A percentile compares a stretch with the other conserved stretches of the same genome.
phyloP scores from a whole-genome alignment of 176 grass and related monocot species.

The Ensete ventricosum region DNA sequence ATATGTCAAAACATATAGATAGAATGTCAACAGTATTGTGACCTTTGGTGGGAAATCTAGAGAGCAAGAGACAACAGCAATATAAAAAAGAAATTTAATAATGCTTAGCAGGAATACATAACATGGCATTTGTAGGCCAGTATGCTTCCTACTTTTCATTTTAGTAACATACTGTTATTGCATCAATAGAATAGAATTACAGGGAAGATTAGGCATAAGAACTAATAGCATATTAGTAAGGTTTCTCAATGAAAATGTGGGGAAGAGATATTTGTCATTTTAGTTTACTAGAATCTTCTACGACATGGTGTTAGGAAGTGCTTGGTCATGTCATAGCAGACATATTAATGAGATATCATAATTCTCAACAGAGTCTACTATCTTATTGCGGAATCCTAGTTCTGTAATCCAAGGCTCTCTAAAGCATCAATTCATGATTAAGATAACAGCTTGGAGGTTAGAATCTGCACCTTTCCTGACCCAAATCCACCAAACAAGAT shows the following conservation, averaged over 20 bases:
- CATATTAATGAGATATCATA: not conserved
- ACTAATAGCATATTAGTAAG: not conserved
- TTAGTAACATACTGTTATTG: no score
- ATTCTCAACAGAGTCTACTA: not conserved
- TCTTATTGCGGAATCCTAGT: not conserved
- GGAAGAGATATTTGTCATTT: not conserved
- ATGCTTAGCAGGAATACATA: not conserved
- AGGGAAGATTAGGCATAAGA: not conserved
- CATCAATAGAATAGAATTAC: not conserved
- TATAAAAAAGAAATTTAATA: not conserved
- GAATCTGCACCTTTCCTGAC: constrained; percentile 65
- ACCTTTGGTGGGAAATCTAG: not conserved
- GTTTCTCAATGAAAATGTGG: not conserved
- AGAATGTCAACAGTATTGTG: not conserved
- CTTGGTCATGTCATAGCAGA: not conserved
- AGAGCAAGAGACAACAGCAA: not conserved
- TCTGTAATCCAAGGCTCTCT: not conserved
- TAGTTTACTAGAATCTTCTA: not conserved
- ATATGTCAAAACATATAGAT: not conserved
- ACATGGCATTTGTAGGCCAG: not conserved
- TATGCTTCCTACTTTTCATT: not conserved
- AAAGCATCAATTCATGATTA: not conserved
- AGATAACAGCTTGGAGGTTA: not conserved
- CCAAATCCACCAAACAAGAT: constrained; percentile 86
- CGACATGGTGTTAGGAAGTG: not conserved